These are phyloP conservation scores for Neovahlkampfia damariscottae DNA, from an alignment of 78 protist genomes.

Conservation along the genomic window DNA sequence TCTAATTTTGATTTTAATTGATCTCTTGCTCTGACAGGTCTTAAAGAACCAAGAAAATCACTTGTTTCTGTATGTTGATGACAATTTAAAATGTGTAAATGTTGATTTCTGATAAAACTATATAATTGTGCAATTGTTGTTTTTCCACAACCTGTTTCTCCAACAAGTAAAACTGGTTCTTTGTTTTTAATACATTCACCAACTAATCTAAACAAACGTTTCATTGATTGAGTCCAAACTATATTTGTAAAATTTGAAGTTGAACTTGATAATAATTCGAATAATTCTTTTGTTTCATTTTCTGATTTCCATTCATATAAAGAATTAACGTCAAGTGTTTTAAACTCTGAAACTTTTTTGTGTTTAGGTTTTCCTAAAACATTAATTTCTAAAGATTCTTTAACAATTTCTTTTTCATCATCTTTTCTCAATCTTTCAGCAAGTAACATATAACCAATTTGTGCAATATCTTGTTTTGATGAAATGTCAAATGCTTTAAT, in stretches of 20 bases:
- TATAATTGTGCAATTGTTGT: slow-evolving; percentile 89
- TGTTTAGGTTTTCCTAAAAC: too few relatives aligned
- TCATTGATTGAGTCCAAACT: slow-evolving; percentile 67
- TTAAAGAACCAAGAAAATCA: slow-evolving; percentile 92
- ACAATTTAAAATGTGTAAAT: slow-evolving; percentile 81
- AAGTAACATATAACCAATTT: slow-evolving; percentile 80
- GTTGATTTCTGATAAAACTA: slow-evolving; percentile 13
- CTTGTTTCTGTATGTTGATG: slow-evolving; percentile 97
- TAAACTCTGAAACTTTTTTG: too few relatives aligned
- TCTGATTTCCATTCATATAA: neutral
- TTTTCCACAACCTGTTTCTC: slow-evolving; percentile 96
- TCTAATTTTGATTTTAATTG: neutral
- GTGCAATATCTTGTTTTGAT: slow-evolving; percentile 63
- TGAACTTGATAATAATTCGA: neutral
- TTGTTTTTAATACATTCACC: slow-evolving; percentile 48
- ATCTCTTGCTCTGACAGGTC: slow-evolving; percentile 63
- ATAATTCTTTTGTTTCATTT: neutral
- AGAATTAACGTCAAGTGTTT: neutral
- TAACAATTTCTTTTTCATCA: slow-evolving; percentile 64
- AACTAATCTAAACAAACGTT: slow-evolving; percentile 65
- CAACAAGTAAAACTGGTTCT: slow-evolving; percentile 95
- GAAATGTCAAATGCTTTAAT: neutral
- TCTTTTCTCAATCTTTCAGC: slow-evolving; percentile 80
- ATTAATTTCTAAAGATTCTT: neutral
- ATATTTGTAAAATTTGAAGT: too few relatives aligned